Evolutionary conservation across 1,284 basidiomycete species (phyloP).

Genomic region (Irpex lacteus): DNA sequence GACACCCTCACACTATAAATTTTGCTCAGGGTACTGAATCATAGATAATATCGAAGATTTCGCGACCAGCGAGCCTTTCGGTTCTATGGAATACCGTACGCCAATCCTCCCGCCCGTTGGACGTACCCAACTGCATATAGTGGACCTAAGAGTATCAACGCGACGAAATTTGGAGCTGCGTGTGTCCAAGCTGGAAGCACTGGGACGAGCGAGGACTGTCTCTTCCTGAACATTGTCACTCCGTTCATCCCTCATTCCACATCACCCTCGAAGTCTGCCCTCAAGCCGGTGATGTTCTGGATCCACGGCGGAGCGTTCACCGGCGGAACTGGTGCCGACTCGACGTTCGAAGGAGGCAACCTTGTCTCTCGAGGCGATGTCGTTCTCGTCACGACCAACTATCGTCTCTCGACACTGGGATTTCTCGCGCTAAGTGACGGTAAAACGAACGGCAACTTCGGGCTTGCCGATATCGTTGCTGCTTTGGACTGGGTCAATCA

Average conservation of each 20-base stretch:
- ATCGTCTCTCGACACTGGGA: slow-evolving; percentile 41
- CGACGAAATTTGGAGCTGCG: slow-evolving; percentile 28
- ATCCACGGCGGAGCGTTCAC: slow-evolving; percentile 49
- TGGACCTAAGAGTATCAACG: slow-evolving; percentile 26
- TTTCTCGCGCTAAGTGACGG: slow-evolving; percentile 38
- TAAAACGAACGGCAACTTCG: slow-evolving; percentile 40
- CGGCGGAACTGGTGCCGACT: slow-evolving; percentile 29
- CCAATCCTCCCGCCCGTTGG: slow-evolving; percentile 29
- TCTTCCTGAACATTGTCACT: slow-evolving; percentile 45
- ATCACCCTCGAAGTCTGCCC: slow-evolving; percentile 16
- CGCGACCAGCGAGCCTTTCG: slow-evolving; percentile 34
- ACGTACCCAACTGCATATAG: slow-evolving; percentile 30
- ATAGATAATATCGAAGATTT: slow-evolving; percentile 19
- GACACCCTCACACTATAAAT: slow-evolving; percentile 5
- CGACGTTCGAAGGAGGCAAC: slow-evolving; percentile 29
- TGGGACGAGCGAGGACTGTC: slow-evolving; percentile 35
- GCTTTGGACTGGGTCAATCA: slow-evolving; percentile 35
- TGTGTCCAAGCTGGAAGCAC: slow-evolving; percentile 28
- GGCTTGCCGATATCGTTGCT: slow-evolving; percentile 37
- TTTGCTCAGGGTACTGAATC: not conserved
- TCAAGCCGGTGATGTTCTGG: slow-evolving; percentile 43
- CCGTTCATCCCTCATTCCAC: slow-evolving; percentile 30
- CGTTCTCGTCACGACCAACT: slow-evolving; percentile 47
- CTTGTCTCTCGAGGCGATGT: slow-evolving; percentile 43
- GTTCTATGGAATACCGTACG: slow-evolving; percentile 37